Evolutionary conservation across 164 flowering plant genomes (phyloP), one percentile per base, ranked within the genome.

Genomic region (Chimonanthus salicifolius): DNA sequence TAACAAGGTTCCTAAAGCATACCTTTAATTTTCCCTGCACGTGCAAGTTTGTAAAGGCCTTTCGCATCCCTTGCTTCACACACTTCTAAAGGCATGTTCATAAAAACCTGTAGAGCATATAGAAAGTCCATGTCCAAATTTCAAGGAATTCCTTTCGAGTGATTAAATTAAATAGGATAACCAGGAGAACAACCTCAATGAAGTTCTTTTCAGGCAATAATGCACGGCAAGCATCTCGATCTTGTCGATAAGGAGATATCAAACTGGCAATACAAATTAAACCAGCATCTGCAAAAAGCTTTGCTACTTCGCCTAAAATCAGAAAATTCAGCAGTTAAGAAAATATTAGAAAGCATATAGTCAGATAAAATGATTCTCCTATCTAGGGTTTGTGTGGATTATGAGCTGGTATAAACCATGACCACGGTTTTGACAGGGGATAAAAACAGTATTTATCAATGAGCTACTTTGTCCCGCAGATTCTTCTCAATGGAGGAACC

Each of bases 21-120:
- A 95, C 99, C 98, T 93, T 84, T 89, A 45, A 95, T 89, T 82
- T 93, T 95, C 81, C 99, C 99, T 9, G 97, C 92, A 75, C 99
- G 87, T 21, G 98, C 97, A 72, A 92, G 89, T 82, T 89, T 92
- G 87, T 95, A 95, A 18, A 95, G 83, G n/a, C 99, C 99, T 79
- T 95, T 95, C 18, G 99, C 85, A 75, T 95, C 99, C 83, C 99
- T 88, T 74, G 87, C 80, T 76, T 95, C 99, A 58, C 99, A 95
- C 18, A 95, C 78, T 72, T 86, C 76, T n/a, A 95, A 85, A n/a
- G 99, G 92, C 69, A 87, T 83, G 82, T 95, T 88, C 92, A 95
- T 84, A 81, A 86, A 94, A 58, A 93, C 99, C 98, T 95, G 45
- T 44, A 44, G 18, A 21, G 49, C n/a, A 45, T 13, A 16, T n/a